These are phyloP conservation scores for Phalaenopsis equestris DNA, from an alignment of 106 monocot species.

Conservation along the genomic window DNA sequence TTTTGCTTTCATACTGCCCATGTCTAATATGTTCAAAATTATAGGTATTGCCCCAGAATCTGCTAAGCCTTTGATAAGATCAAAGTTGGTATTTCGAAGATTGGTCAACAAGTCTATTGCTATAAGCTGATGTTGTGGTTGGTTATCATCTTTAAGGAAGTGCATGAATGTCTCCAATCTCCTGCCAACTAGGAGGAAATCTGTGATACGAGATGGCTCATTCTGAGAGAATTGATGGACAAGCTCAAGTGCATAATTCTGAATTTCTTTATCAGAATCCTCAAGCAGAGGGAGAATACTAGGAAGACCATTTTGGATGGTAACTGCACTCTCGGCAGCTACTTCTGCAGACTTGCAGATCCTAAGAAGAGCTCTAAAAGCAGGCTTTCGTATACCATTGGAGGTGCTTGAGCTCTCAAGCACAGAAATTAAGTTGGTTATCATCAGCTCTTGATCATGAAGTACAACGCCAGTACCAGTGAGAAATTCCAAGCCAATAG, in stretches of 20 bases:
- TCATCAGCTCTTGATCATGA: constrained; percentile 1
- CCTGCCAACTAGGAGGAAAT: constrained; percentile 6
- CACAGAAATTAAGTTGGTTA: constrained; percentile 9
- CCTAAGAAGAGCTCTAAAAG: constrained; percentile 5
- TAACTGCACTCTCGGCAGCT: constrained; percentile 1
- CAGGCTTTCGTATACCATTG: constrained; percentile 6
- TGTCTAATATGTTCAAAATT: constrained; percentile 2
- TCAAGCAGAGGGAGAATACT: constrained; percentile 14
- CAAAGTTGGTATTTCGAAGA: constrained; percentile 8
- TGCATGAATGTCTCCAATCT: constrained; percentile 8
- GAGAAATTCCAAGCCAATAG: constrained; percentile 14
- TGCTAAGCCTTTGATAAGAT: constrained; percentile 9
- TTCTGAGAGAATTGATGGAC: constrained; percentile 8
- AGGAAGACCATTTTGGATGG: constrained; percentile 6
- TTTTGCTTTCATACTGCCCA: constrained; percentile 7
- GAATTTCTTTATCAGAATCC: constrained; percentile 10
- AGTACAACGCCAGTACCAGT: not conserved
- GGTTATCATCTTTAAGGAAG: constrained; percentile 14
- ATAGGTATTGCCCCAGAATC: constrained; percentile 2
- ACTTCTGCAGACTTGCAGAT: constrained; percentile 10
- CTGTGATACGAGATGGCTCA: not conserved
- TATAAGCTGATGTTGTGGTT: not conserved
- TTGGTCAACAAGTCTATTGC: constrained; percentile 9
- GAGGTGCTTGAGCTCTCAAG: constrained; percentile 1
- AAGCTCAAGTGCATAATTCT: constrained; percentile 9